Percentiles rank a stretch among this genome's conserved stretches.
Conservation (phyloP, 2,329 filamentous ascomycete genomes). For the Ceratocystis papillata region DNA sequence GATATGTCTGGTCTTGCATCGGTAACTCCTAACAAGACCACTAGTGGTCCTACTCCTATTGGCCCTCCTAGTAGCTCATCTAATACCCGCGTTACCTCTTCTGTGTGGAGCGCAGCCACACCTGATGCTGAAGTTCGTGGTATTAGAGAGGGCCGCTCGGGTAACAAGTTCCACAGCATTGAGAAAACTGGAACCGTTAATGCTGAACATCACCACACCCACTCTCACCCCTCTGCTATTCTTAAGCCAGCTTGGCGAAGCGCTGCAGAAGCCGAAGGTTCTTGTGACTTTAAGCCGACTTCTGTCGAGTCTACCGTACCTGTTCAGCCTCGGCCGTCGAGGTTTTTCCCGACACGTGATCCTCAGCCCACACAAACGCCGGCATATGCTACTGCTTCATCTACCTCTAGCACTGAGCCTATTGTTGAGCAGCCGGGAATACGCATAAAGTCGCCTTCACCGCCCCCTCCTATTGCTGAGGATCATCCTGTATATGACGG, state of each 20-base stretch:
- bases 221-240: conserved; percentile 12
- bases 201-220: neutral
- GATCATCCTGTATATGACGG: conserved; percentile 64
- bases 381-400: too few relatives aligned
- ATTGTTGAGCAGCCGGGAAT: conserved; percentile 30
- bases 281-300: neutral
- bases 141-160: neutral
- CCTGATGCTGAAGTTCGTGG: conserved; percentile 6
- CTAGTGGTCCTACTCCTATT: conserved; percentile 39
- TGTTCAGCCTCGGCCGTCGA: conserved; percentile 43
- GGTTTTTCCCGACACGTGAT: conserved; percentile 52
- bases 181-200: neutral
- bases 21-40: conserved; percentile 24
- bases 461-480: conserved; percentile 59
- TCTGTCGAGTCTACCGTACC: conserved; percentile 29
- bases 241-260: conserved; percentile 23
- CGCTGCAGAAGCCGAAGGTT: conserved; percentile 1
- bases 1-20: conserved; percentile 38
- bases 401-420: neutral
- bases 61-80: conserved; percentile 31
- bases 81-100: neutral
- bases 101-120: neutral
- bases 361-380: conserved; percentile 33
- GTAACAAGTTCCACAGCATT: neutral
- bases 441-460: conserved; percentile 50